Evolutionary conservation across 768 basidiomycete species (phyloP).

Genomic region (Naganishia vishniacii): DNA sequence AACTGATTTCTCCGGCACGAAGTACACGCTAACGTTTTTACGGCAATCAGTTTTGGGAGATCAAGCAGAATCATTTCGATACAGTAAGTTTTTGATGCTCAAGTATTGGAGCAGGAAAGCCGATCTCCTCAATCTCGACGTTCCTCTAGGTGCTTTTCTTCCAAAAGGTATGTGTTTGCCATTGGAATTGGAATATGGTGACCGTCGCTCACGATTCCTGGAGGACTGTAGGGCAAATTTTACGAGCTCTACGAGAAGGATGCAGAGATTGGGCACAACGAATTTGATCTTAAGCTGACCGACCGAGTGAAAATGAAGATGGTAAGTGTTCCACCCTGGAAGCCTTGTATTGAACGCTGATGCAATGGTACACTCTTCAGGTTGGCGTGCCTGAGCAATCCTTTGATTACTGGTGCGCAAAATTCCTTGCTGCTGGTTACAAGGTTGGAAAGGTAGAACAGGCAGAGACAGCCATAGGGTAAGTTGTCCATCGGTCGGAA

Average conservation of each 20-base stretch:
- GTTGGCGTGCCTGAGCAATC: conserved; percentile 91
- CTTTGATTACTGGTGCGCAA: conserved; percentile 64
- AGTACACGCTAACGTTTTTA: background rate
- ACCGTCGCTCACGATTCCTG: too few species aligned
- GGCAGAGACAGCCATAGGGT: conserved; percentile 87
- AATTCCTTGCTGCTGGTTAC: conserved; percentile 48
- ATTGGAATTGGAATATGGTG: too few species aligned
- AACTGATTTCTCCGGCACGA: conserved; percentile 53
- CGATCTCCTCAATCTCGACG: too few species aligned
- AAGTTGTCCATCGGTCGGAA: conserved; percentile 24
- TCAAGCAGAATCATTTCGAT: conserved; percentile 96
- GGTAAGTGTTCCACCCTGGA: conserved; percentile 54
- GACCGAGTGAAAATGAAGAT: conserved; percentile 97
- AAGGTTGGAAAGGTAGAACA: conserved; percentile 87
- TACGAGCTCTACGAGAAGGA: conserved; percentile 84
- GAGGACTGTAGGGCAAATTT: conserved; percentile 61
- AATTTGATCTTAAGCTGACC: conserved; percentile 80
- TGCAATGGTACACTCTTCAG: conserved; percentile 51
- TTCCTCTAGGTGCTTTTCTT: conserved; percentile 71
- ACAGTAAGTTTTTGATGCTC: conserved; percentile 56
- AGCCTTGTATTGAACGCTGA: background rate
- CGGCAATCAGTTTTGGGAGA: conserved; percentile 63
- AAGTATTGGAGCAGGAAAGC: too few species aligned
- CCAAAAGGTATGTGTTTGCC: conserved; percentile 63
- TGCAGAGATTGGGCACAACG: conserved; percentile 79